A percentile compares a stretch with the other conserved stretches of the same genome.
Evolutionary conservation across 1,284 basidiomycete species (phyloP).

Genomic region (Ustilago lituana): DNA sequence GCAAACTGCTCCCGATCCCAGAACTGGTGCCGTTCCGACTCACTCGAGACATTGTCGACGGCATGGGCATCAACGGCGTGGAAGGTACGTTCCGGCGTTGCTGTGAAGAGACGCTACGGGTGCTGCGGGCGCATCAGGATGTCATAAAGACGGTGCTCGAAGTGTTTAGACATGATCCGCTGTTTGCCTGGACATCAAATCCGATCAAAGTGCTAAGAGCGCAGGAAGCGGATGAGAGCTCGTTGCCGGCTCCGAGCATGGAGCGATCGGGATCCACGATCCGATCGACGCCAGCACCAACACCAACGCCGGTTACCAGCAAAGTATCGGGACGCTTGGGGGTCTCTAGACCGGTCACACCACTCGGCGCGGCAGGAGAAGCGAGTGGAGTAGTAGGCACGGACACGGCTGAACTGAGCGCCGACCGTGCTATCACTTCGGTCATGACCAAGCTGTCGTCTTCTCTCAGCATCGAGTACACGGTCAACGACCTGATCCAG

Average conservation of each 20-base stretch:
- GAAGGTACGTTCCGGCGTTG: slow-evolving; percentile 95
- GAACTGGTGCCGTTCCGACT: slow-evolving; percentile 94
- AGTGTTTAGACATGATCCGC: slow-evolving; percentile 95
- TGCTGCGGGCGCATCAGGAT: slow-evolving; percentile 83
- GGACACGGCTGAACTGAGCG: slow-evolving; percentile 79
- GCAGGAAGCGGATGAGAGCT: slow-evolving; percentile 37
- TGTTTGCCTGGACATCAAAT: slow-evolving; percentile 79
- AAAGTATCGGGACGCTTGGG: slow-evolving; percentile 1
- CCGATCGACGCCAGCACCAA: slow-evolving; percentile 20
- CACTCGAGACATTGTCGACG: slow-evolving; percentile 92
- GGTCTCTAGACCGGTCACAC: slow-evolving; percentile 20
- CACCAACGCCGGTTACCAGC: background rate
- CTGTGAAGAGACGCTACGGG: slow-evolving; percentile 90
- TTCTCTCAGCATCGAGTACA: slow-evolving; percentile 87
- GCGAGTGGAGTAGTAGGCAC: slow-evolving; percentile 16
- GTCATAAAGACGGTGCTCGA: slow-evolving; percentile 93
- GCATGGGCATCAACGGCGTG: slow-evolving; percentile 87
- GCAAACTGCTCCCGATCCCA: slow-evolving; percentile 81
- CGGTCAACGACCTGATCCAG: slow-evolving; percentile 90
- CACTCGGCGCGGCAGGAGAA: slow-evolving; percentile 4
- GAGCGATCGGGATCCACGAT: slow-evolving; percentile 18
- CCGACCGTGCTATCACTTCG: slow-evolving; percentile 80
- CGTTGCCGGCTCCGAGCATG: slow-evolving; percentile 9
- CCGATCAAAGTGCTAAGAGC: slow-evolving; percentile 54
- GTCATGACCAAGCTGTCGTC: slow-evolving; percentile 77